Evolutionary conservation across 1,284 basidiomycete species (phyloP), one percentile per base, ranked within the genome.

Genomic region (Heliocybe sulcata): DNA sequence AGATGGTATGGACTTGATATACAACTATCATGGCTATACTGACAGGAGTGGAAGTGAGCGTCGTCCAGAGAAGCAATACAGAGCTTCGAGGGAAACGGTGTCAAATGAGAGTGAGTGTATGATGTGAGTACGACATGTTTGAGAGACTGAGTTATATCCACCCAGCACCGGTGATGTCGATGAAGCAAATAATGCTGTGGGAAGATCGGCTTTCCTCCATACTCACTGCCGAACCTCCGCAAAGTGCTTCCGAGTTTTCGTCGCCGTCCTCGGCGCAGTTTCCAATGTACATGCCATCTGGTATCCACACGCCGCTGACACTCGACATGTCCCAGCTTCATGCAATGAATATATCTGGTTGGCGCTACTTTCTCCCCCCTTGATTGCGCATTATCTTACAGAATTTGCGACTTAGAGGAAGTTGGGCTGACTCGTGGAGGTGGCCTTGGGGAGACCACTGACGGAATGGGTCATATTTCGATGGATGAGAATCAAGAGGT

Each of bases 401-500:
- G 4, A 4, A 4, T 6, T n/a, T 3, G 19, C n/a, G 3, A 50
- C 45, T 19, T 49, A 16, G 57, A 60, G 62, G 65, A 42, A 59
- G 65, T 52, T 75, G 75, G 3, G 33, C 70, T n/a, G n/a, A n/a
- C n/a, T n/a, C n/a, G 71, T 35, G 68, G 74, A 3, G 69, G 66
- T n/a, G 63, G 73, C 52, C 79, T 81, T 54, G 70, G 73, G 52
- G 79, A 81, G 55, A 70, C 85, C 0, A 75, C 81, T 1, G 82
- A 87, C 58, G 73, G 79, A n/a, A 71, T 85, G 38, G 89, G 91
- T 2, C 84, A 88, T 62, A 67, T 94, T 16, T 90, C 88, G 1
- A 70, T 93, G 47, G 87, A 92, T 59, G 90, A 93, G 65, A 83
- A 91, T 64, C 79, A 81, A 63, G 88, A 93, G 71, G 87, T 86